These are phyloP conservation scores for Globisporangium ultimum DNA, from an alignment of 352 stramenopile genomes.

Conservation along the genomic window DNA sequence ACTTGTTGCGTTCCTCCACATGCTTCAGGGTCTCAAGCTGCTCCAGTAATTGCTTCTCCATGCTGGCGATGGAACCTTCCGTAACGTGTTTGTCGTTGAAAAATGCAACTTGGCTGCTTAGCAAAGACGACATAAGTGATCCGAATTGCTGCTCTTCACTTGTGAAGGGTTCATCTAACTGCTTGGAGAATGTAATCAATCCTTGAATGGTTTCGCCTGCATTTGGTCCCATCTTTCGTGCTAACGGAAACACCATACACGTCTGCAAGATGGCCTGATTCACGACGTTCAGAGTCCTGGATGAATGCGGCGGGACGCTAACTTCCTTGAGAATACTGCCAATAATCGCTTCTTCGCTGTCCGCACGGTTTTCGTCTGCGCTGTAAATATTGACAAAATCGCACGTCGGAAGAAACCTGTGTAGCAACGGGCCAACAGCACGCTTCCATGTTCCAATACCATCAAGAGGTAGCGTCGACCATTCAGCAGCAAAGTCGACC, in stretches of 20 bases:
- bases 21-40: neutral
- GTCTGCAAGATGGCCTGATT: conserved; percentile 6
- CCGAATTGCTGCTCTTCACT: conserved; percentile 9
- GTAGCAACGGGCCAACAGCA: neutral
- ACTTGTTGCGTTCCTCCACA: too few relatives aligned
- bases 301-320: neutral
- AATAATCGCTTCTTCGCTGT: conserved; percentile 3
- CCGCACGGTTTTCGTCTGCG: neutral
- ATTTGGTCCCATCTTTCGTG: neutral
- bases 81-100: neutral
- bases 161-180: conserved; percentile 6
- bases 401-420: neutral
- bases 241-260: conserved; percentile 11
- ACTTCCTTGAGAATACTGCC: conserved; percentile 6
- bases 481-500: conserved; percentile 9
- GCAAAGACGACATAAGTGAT: neutral
- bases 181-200: conserved; percentile 9
- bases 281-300: conserved; percentile 9
- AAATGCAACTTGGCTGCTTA: conserved; percentile 7
- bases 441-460: conserved; percentile 10
- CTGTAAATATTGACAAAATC: conserved; percentile 10
- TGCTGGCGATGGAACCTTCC: neutral
- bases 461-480: neutral
- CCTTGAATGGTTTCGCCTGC: neutral
- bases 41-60: neutral